These are phyloP conservation scores for Annulohypoxylon maeteangense DNA, from an alignment of 495 filamentous ascomycete species.

Conservation along the genomic window DNA sequence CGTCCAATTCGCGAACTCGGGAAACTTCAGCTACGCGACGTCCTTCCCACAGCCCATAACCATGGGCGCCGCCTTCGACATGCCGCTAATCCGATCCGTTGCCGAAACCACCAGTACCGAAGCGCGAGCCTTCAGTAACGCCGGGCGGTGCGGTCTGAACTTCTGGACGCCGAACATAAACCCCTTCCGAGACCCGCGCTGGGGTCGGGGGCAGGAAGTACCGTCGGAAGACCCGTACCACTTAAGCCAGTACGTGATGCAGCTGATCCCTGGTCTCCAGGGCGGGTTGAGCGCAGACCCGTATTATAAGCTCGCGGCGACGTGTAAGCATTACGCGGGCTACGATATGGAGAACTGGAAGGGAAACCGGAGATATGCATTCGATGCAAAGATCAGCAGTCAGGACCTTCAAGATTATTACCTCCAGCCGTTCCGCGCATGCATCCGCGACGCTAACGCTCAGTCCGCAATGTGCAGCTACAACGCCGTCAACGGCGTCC, in stretches of 20 bases:
- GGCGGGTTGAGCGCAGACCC: slow-evolving; percentile 56
- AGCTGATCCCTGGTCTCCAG: slow-evolving; percentile 69
- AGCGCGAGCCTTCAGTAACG: slow-evolving; percentile 71
- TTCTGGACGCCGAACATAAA: slow-evolving; percentile 75
- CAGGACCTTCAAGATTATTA: slow-evolving; percentile 69
- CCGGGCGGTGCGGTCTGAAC: slow-evolving; percentile 63
- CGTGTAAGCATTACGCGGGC: slow-evolving; percentile 70
- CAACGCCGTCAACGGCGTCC: slow-evolving; percentile 70
- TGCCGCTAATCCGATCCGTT: slow-evolving; percentile 66
- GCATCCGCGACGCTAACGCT: slow-evolving; percentile 65
- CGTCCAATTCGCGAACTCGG: slow-evolving; percentile 61
- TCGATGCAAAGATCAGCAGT: slow-evolving; percentile 64
- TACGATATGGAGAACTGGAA: slow-evolving; percentile 72
- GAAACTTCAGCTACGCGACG: slow-evolving; percentile 67
- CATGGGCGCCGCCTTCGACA: slow-evolving; percentile 69
- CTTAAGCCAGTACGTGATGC: slow-evolving; percentile 65
- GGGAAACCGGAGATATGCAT: slow-evolving; percentile 62
- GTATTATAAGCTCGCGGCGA: slow-evolving; percentile 64
- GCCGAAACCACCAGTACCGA: slow-evolving; percentile 68
- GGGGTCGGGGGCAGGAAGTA: slow-evolving; percentile 72
- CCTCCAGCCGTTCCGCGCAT: slow-evolving; percentile 60
- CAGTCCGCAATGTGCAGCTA: slow-evolving; percentile 70
- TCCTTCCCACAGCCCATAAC: slow-evolving; percentile 71
- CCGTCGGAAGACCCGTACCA: slow-evolving; percentile 71
- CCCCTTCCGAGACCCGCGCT: slow-evolving; percentile 67